Percentiles rank a stretch among this genome's conserved stretches.
Conservation (phyloP, 306 rosid species). For the Inga laurina region DNA sequence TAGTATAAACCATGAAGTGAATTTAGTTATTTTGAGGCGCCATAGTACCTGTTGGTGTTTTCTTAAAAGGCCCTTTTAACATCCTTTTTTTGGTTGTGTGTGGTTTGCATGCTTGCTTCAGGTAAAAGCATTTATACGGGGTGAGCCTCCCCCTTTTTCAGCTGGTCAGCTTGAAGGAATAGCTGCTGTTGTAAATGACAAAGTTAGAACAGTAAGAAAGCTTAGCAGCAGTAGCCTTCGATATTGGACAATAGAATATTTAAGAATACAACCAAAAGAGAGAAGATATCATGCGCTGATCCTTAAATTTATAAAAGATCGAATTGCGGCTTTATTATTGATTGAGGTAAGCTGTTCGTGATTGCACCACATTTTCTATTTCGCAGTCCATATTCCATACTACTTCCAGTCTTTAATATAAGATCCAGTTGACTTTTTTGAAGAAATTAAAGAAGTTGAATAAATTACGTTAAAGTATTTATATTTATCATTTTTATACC, state of each 20-base stretch:
- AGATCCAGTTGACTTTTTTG: no score
- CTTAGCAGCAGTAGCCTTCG: constrained; percentile 75
- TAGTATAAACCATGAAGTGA: not conserved
- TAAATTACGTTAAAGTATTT: no score
- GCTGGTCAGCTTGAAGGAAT: constrained; percentile 86
- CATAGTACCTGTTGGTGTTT: constrained; percentile 3
- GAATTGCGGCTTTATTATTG: constrained; percentile 74
- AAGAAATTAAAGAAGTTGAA: no score
- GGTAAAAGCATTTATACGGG: constrained; percentile 84
- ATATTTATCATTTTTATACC: no score
- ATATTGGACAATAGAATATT: constrained; percentile 88
- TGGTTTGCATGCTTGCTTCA: constrained; percentile 28
- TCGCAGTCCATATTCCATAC: not conserved
- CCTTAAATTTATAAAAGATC: constrained; percentile 86
- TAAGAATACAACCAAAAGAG: constrained; percentile 80
- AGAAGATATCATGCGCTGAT: constrained; percentile 68
- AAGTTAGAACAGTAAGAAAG: constrained; percentile 64
- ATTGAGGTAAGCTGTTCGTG: constrained; percentile 66
- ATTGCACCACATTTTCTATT: constrained; percentile 26
- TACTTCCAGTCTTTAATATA: not conserved
- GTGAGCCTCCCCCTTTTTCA: constrained; percentile 73
- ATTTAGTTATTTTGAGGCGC: constrained; percentile 17
- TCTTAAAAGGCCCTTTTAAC: constrained; percentile 13
- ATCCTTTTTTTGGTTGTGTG: not conserved
- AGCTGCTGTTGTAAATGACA: constrained; percentile 65